Evolutionary conservation across 1,284 basidiomycete species (phyloP), one percentile per base, ranked within the genome.

Genomic region (Puccinia novopanici): DNA sequence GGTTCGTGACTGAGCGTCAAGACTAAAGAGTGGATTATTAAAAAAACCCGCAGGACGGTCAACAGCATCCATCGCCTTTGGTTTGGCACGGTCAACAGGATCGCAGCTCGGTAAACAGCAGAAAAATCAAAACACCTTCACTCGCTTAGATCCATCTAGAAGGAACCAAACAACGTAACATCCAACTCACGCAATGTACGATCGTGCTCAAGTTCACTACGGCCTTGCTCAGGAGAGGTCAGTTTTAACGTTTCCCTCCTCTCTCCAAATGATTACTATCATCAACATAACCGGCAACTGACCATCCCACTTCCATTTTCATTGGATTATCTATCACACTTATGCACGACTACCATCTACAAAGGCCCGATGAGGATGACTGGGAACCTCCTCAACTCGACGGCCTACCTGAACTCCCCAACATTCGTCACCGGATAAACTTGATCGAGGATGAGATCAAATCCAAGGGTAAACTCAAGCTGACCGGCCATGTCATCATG

Each of bases 401-500:
- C 50, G 77, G 77, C 37, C 70, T 80, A 15, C 77, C 77, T 9
- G 55, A 80, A n/a, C 70, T 80, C 15, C 54, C 72, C 9, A 70
- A 80, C 57, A 80, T 80, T 17, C 30, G 70, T 17, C 57, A 63
- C 27, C 68, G 70, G 19, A 73, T 80, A 15, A n/a, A 24, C 17
- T 17, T 72, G 10, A 40, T 80, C 37, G 77, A 80, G 52, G 77
- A 80, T 34, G 77, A 80, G 57, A 68, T 70, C 67, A 72, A 48
- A n/a, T 80, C 77, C 19, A 80, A 73, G 61, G 70, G 77, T 17
- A 80, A 80, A 42, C 42, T 80, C 22, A 73, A 80, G 37, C 55
- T 80, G 5, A 72, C 77, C 34, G 77, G 77, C 30, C 77, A 80
- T 80, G 77, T 80, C 42, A 80, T 80, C 68, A 80, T 80, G 77